These are phyloP conservation scores for Globisporangium canariense DNA, from an alignment of 352 stramenopile genomes.

Conservation along the genomic window DNA sequence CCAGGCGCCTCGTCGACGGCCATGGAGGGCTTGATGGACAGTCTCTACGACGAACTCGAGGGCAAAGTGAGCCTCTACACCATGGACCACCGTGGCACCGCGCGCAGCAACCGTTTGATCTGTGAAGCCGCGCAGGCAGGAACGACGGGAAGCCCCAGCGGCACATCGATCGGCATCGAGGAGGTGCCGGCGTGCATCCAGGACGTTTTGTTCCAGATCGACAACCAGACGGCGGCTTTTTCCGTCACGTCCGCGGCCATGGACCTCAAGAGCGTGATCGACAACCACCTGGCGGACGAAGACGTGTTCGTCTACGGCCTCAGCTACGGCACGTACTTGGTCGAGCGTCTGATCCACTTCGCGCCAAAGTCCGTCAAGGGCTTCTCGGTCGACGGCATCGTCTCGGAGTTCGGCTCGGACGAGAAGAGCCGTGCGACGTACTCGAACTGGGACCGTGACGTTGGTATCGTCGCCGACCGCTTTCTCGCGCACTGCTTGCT, in stretches of 20 bases:
- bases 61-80: conserved; percentile 59
- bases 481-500: conserved; percentile 55
- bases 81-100: conserved; percentile 66
- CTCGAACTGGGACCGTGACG: conserved; percentile 79
- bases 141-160: conserved; percentile 47
- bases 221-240: conserved; percentile 66
- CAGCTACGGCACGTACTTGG: conserved; percentile 74
- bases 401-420: conserved; percentile 50
- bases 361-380: conserved; percentile 38
- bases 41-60: conserved; percentile 50
- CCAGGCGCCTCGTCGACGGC: conserved; percentile 67
- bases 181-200: conserved; percentile 68
- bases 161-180: conserved; percentile 41
- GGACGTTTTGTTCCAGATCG: conserved; percentile 68
- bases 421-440: conserved; percentile 63
- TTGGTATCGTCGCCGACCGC: conserved; percentile 50
- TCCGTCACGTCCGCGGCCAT: conserved; percentile 72
- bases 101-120: conserved; percentile 49
- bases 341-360: conserved; percentile 61
- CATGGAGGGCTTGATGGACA: conserved; percentile 62
- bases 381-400: conserved; percentile 63
- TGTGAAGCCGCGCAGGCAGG: conserved; percentile 49
- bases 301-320: conserved; percentile 73
- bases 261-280: conserved; percentile 54
- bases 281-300: conserved; percentile 38